Evolutionary conservation across 176 grass and related monocot genomes (phyloP).

Genomic region (Lolium rigidum): DNA sequence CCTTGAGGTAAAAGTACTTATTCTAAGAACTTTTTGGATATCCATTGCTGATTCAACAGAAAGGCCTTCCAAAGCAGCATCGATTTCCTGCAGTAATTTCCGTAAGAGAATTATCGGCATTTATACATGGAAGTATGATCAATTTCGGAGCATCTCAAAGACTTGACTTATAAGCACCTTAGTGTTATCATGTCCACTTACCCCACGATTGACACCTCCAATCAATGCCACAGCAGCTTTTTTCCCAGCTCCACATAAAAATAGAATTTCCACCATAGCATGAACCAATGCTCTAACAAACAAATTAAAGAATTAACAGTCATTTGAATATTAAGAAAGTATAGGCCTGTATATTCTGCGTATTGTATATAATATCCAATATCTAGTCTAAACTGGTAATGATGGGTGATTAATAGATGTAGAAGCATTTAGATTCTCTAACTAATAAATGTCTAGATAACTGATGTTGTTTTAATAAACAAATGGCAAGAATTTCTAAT

Average conservation of each 20-base stretch:
- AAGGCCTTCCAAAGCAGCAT: constrained; percentile 76
- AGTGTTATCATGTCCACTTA: constrained; percentile 56
- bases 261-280: constrained; percentile 97
- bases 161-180: constrained; percentile 39
- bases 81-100: constrained; percentile 54
- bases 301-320: neutral
- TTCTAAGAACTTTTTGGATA: constrained; percentile 88
- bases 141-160: constrained; percentile 40
- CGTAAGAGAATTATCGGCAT: constrained; percentile 36
- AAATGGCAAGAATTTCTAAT: neutral
- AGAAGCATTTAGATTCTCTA: neutral
- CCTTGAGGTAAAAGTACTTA: constrained; percentile 64
- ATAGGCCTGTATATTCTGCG: neutral
- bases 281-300: constrained; percentile 92
- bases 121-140: constrained; percentile 24
- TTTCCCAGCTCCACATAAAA: constrained; percentile 82
- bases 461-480: neutral
- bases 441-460: constrained; percentile 23
- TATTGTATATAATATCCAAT: constrained; percentile 12
- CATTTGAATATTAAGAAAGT: constrained; percentile 38
- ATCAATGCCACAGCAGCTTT: constrained; percentile 70
- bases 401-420: constrained; percentile 25
- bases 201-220: constrained; percentile 49
- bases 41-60: constrained; percentile 89
- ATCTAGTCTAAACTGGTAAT: constrained; percentile 16